Conservation (phyloP, 768 basidiomycete species). For the Rhodotorula sphaerocarpa region DNA sequence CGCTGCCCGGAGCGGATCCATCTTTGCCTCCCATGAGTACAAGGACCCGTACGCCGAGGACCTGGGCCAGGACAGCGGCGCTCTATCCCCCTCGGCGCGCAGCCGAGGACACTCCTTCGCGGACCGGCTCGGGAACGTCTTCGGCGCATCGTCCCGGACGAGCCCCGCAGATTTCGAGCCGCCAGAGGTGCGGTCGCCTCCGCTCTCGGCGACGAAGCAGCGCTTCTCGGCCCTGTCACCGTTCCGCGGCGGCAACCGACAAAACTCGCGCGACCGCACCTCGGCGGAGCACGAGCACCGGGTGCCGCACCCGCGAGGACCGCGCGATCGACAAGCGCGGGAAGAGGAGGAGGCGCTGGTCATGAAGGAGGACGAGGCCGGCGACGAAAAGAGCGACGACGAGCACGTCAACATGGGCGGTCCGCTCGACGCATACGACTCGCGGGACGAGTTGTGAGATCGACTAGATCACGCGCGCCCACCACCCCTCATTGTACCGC, state of each 20-base stretch:
- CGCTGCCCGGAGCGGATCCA: constrained; percentile 3
- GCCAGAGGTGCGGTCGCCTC: not conserved
- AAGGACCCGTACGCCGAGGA: constrained; percentile 16
- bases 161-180: not conserved
- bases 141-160: constrained; percentile 7
- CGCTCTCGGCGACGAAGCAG: not conserved
- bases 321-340: constrained; percentile 13
- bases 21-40: constrained; percentile 16
- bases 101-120: not conserved
- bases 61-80: not conserved
- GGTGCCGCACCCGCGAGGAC: constrained; percentile 12
- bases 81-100: not conserved
- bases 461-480: too few species aligned
- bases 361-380: not conserved
- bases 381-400: constrained; percentile 1
- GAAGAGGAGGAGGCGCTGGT: constrained; percentile 20
- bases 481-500: too few species aligned
- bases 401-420: not conserved
- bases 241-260: not conserved
- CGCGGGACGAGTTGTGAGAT: constrained; percentile 2
- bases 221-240: constrained; percentile 15
- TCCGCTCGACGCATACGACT: constrained; percentile 15
- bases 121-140: not conserved
- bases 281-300: not conserved
- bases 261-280: not conserved